Evolutionary conservation across 2,329 filamentous ascomycete genomes (phyloP).

Genomic region (Dothistroma septosporum): DNA sequence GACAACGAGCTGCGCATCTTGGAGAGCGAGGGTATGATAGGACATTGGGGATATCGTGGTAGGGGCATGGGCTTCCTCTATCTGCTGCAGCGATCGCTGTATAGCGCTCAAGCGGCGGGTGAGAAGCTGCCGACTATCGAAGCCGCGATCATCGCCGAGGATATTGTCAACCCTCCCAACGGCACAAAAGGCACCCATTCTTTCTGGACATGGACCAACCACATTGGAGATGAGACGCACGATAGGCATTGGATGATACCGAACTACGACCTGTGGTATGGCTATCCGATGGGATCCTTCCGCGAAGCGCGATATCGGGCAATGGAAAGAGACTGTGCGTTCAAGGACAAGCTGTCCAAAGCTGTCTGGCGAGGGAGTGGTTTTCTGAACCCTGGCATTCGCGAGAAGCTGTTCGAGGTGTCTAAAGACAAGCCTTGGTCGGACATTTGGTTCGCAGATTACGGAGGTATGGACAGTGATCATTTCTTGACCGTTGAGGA

Average conservation of each 20-base stretch:
- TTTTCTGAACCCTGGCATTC: conserved; percentile 22
- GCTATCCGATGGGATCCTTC: conserved; percentile 20
- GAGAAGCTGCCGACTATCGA: conserved; percentile 22
- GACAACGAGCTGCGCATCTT: conserved; percentile 21
- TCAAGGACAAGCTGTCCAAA: conserved; percentile 25
- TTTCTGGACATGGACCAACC: conserved; percentile 23
- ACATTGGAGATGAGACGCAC: conserved; percentile 27
- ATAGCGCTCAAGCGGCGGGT: conserved; percentile 14
- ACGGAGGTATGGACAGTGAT: conserved; percentile 10
- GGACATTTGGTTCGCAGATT: conserved; percentile 26
- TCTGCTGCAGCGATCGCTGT: conserved; percentile 18
- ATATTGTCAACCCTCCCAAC: conserved; percentile 13
- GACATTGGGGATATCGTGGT: conserved; percentile 9
- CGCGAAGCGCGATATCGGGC: conserved; percentile 23
- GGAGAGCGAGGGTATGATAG: conserved; percentile 15
- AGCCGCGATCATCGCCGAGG: conserved; percentile 17
- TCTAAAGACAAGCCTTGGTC: conserved; percentile 34
- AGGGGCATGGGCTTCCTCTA: conserved; percentile 14
- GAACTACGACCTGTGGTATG: conserved; percentile 50
- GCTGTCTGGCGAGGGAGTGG: conserved; percentile 29
- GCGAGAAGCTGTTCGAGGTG: conserved; percentile 28
- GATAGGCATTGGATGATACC: conserved; percentile 50
- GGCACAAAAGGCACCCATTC: conserved; percentile 14
- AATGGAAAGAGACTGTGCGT: conserved; percentile 14
- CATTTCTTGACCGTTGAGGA: conserved; percentile 20